These are phyloP conservation scores for Mucor sp. DNA, from an alignment of 371 early-diverging fungal species.

Conservation along the genomic window DNA sequence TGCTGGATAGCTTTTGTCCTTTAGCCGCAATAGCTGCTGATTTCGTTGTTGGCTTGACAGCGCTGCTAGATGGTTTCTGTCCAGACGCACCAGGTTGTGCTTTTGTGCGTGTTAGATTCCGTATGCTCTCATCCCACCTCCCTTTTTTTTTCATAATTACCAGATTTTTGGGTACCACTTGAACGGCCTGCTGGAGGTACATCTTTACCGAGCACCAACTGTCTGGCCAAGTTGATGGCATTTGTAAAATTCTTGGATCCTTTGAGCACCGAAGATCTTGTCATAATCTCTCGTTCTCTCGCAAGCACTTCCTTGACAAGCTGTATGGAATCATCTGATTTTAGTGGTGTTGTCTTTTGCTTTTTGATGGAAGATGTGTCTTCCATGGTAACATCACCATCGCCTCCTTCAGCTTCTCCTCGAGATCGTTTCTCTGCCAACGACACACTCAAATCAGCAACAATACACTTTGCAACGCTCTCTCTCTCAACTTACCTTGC, in stretches of 20 bases:
- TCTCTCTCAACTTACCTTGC: constrained; percentile 4
- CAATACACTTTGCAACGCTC: too few relatives aligned
- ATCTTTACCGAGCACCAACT: constrained; percentile 23
- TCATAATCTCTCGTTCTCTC: constrained; percentile 47
- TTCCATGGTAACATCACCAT: constrained; percentile 26
- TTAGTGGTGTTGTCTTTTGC: constrained; percentile 26
- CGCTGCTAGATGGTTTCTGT: constrained; percentile 2
- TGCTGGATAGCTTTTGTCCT: constrained; percentile 19
- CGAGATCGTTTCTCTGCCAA: constrained; percentile 32
- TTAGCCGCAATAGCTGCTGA: constrained; percentile 10
- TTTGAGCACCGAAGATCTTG: constrained; percentile 44
- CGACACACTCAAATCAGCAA: too few relatives aligned
- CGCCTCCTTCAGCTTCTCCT: constrained; percentile 2
- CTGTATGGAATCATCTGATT: constrained; percentile 37
- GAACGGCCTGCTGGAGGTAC: constrained; percentile 5
- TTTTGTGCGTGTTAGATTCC: background rate
- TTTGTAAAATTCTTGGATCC: constrained; percentile 42
- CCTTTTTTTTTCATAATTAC: background rate
- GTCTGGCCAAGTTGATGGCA: constrained; percentile 24
- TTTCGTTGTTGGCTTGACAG: background rate
- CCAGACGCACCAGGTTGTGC: constrained; percentile 9
- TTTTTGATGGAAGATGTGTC: constrained; percentile 36
- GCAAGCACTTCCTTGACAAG: constrained; percentile 42
- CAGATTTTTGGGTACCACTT: constrained; percentile 12
- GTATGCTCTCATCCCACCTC: background rate